Conservation (phyloP, 1,139 yeast species). For the Sugiyamaella neomexicana region DNA sequence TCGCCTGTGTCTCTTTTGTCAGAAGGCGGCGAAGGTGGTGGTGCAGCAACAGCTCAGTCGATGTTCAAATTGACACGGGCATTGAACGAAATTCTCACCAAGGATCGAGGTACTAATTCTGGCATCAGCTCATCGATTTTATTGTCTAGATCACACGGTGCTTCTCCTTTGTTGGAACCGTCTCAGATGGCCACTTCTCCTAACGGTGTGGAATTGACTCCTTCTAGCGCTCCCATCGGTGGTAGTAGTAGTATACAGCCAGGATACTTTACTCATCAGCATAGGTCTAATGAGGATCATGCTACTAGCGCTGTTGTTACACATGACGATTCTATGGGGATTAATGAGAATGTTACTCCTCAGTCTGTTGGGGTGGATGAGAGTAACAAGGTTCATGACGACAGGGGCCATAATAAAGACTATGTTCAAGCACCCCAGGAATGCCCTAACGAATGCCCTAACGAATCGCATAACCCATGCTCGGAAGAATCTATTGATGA, state of each 20-base stretch:
- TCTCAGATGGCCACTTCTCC: slow-evolving; percentile 6
- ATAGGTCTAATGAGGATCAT: too few species aligned
- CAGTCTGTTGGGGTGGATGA: too few species aligned
- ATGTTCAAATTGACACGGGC: slow-evolving; percentile 37
- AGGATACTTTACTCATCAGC: slow-evolving; percentile 1
- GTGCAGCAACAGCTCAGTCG: slow-evolving; percentile 8
- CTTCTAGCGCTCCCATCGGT: neutral
- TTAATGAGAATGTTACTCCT: neutral
- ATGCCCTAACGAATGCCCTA: neutral
- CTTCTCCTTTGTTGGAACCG: slow-evolving; percentile 13
- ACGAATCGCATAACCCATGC: neutral
- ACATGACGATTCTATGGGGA: neutral
- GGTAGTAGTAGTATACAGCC: neutral
- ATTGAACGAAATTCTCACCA: slow-evolving; percentile 34
- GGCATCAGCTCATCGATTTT: neutral
- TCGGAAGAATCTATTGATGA: neutral
- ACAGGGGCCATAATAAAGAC: too few species aligned
- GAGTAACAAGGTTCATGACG: too few species aligned
- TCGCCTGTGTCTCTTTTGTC: slow-evolving; percentile 20
- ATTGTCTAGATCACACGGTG: slow-evolving; percentile 5
- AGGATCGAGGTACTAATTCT: slow-evolving; percentile 6
- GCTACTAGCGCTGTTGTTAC: too few species aligned
- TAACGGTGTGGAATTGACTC: slow-evolving; percentile 8
- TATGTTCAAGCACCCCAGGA: neutral
- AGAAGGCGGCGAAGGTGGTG: slow-evolving; percentile 23